phyloP scores from a whole-genome alignment of 2,329 filamentous ascomycete genomes.

The Podosphaera xanthii region DNA sequence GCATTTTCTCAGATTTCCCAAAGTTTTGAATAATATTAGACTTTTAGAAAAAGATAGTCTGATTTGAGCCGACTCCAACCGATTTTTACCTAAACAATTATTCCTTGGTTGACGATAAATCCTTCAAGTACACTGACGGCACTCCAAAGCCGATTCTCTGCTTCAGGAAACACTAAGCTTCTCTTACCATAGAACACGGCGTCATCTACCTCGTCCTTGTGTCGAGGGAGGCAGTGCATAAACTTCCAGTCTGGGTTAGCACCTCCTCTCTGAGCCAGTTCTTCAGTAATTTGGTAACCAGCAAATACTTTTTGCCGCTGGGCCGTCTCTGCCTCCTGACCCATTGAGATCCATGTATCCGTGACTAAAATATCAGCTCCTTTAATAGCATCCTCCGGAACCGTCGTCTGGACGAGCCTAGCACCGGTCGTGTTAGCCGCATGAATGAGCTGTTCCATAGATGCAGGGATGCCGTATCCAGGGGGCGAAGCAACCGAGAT shows the following conservation, averaged over 20 bases:
- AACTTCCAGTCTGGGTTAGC: constrained; percentile 87
- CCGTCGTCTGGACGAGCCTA: constrained; percentile 45
- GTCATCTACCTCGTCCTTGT: constrained; percentile 79
- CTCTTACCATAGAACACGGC: constrained; percentile 78
- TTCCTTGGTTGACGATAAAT: constrained; percentile 87
- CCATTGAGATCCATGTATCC: constrained; percentile 98
- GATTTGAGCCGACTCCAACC: not conserved
- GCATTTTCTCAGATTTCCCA: no score
- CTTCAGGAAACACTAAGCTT: constrained; percentile 80
- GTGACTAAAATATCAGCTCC: constrained; percentile 78
- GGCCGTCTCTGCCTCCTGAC: constrained; percentile 67
- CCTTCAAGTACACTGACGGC: constrained; percentile 66
- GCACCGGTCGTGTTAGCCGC: constrained; percentile 20
- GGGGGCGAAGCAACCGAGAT: constrained; percentile 69
- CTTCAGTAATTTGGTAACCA: constrained; percentile 78
- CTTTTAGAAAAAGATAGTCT: not conserved
- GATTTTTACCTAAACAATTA: constrained; percentile 24
- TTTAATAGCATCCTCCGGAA: constrained; percentile 67
- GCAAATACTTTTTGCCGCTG: constrained; percentile 61
- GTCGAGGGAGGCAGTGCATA: constrained; percentile 91
- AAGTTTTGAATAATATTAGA: no score
- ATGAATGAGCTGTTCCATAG: constrained; percentile 50
- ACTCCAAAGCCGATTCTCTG: constrained; percentile 84
- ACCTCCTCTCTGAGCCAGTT: constrained; percentile 61
- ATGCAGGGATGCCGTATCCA: constrained; percentile 58